phyloP scores from a whole-genome alignment of 2,329 filamentous ascomycete species.

The Nectriaceae sp. region DNA sequence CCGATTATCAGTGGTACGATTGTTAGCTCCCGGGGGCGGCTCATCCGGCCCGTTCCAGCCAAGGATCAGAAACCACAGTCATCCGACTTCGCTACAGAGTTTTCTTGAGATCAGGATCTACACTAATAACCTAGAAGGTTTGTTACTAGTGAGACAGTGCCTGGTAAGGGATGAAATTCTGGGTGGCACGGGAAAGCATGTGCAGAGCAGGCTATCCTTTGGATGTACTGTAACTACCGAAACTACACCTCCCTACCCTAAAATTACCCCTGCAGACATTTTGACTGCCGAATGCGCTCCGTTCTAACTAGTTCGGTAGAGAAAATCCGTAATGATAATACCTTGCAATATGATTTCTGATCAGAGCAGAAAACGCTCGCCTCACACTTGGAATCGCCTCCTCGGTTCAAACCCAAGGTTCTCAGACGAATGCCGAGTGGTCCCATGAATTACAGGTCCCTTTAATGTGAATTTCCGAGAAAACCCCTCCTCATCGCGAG shows the following conservation, averaged over 20 bases:
- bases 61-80: neutral
- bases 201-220: neutral
- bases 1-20: slow-evolving; percentile 2
- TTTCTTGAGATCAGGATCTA: slow-evolving; percentile 1
- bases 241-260: neutral
- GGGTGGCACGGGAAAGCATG: neutral
- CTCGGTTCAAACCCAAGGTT: no score
- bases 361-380: neutral
- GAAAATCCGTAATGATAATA: neutral
- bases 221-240: neutral
- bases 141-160: neutral
- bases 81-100: neutral
- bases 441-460: neutral
- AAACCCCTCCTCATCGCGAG: neutral
- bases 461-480: neutral
- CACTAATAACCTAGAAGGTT: neutral
- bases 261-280: neutral
- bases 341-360: neutral
- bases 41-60: neutral
- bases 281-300: neutral
- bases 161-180: neutral
- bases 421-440: neutral
- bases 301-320: neutral
- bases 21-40: neutral
- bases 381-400: neutral